Conservation (phyloP, 2,329 filamentous ascomycete species). For the Fusarium nygamai region DNA sequence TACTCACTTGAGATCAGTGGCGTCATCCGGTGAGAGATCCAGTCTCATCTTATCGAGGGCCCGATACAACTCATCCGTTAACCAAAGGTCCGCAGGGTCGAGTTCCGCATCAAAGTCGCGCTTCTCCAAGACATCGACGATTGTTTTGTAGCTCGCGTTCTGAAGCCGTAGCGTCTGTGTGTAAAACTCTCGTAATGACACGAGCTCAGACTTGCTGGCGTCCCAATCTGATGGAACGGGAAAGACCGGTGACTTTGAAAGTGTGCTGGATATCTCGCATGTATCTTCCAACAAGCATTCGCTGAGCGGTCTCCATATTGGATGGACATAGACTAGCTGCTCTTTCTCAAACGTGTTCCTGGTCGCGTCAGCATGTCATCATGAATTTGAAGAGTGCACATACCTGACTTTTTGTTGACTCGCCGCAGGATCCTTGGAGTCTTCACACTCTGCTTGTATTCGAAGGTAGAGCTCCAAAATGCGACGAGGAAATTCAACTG, state of each 20-base stretch:
- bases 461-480: conserved; percentile 39
- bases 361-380: not conserved
- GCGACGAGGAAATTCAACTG: conserved; percentile 36
- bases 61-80: conserved; percentile 30
- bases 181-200: conserved; percentile 37
- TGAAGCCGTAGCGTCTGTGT: conserved; percentile 29
- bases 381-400: conserved; percentile 1
- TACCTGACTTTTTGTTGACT: conserved; percentile 35
- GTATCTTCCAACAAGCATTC: conserved; percentile 36
- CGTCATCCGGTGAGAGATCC: conserved; percentile 21
- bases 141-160: conserved; percentile 25
- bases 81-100: conserved; percentile 32
- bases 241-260: conserved; percentile 38
- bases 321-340: conserved; percentile 33
- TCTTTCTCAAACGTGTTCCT: conserved; percentile 35
- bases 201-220: conserved; percentile 36
- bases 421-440: conserved; percentile 15
- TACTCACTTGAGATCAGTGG: conserved; percentile 29
- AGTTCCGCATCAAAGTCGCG: conserved; percentile 31
- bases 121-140: conserved; percentile 31
- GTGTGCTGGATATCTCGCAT: conserved; percentile 34
- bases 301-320: conserved; percentile 38
- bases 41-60: conserved; percentile 33
- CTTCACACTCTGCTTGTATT: conserved; percentile 36
- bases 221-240: conserved; percentile 36